Evolutionary conservation across 164 flowering plant genomes (phyloP).

Genomic region (Houttuynia cordata): DNA sequence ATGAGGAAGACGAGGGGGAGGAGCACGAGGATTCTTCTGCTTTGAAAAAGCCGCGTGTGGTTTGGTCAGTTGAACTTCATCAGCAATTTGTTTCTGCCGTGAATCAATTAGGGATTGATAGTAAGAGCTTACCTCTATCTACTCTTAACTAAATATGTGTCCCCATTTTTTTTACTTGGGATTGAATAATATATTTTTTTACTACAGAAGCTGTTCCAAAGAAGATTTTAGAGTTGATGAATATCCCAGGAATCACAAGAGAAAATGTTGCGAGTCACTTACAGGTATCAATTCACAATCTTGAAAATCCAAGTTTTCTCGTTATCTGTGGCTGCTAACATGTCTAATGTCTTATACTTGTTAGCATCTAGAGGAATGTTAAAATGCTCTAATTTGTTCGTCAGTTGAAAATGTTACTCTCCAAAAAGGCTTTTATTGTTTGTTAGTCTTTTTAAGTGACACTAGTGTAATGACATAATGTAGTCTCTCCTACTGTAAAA

Average conservation of each 20-base stretch:
- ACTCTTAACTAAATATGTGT: background rate
- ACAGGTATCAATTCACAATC: constrained; percentile 43
- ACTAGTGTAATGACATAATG: too few relatives aligned
- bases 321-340: too few relatives aligned
- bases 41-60: constrained; percentile 81
- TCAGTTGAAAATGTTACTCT: too few relatives aligned
- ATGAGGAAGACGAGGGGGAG: constrained; percentile 66
- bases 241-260: constrained; percentile 85
- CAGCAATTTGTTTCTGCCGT: constrained; percentile 86
- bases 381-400: too few relatives aligned
- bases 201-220: constrained; percentile 93
- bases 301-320: background rate
- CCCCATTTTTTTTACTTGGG: background rate
- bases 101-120: constrained; percentile 77
- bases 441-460: too few relatives aligned
- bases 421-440: too few relatives aligned
- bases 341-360: too few relatives aligned
- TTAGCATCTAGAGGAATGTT: too few relatives aligned
- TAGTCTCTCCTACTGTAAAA: too few relatives aligned
- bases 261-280: constrained; percentile 99
- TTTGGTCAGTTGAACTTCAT: constrained; percentile 95
- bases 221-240: constrained; percentile 92
- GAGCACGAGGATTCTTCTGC: constrained; percentile 58
- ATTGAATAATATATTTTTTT: background rate
- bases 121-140: constrained; percentile 30